Percentiles rank a stretch among this genome's conserved stretches.
Conservation (phyloP, 768 basidiomycete species). For the Phanerodontia chrysosporium region DNA sequence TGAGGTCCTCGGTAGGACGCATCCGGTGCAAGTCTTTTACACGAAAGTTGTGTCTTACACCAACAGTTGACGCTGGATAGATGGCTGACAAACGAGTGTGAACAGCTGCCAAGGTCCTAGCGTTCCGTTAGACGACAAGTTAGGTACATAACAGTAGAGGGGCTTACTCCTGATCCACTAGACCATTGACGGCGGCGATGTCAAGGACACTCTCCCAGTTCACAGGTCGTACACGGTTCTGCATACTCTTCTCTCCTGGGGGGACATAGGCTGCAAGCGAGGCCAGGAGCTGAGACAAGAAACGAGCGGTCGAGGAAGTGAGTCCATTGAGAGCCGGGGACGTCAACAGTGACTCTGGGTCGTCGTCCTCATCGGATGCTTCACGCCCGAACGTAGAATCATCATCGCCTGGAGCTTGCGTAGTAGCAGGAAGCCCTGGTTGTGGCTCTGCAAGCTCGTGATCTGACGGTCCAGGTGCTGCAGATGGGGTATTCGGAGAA, state of each 20-base stretch:
- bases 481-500: not conserved
- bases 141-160: not conserved
- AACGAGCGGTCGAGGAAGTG: constrained; percentile 37
- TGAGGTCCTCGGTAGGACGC: constrained; percentile 2
- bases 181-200: constrained; percentile 40
- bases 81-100: not conserved
- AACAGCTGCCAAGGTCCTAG: constrained; percentile 2
- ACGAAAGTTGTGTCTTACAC: not conserved
- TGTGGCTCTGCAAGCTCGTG: constrained; percentile 15
- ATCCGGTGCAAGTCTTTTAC: not conserved
- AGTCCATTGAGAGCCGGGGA: constrained; percentile 33
- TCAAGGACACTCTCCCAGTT: constrained; percentile 63
- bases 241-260: constrained; percentile 52
- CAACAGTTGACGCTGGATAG: not conserved
- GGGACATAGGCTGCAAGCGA: constrained; percentile 55
- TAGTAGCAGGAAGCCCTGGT: too few species aligned
- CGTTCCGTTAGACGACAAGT: not conserved
- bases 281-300: constrained; percentile 50
- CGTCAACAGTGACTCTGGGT: constrained; percentile 26
- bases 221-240: constrained; percentile 58
- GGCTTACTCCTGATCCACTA: constrained; percentile 25
- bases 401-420: too few species aligned
- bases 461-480: not conserved
- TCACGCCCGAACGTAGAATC: not conserved
- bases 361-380: constrained; percentile 5